Evolutionary conservation across 768 basidiomycete species (phyloP).

Genomic region (Tremella yokohamensis): DNA sequence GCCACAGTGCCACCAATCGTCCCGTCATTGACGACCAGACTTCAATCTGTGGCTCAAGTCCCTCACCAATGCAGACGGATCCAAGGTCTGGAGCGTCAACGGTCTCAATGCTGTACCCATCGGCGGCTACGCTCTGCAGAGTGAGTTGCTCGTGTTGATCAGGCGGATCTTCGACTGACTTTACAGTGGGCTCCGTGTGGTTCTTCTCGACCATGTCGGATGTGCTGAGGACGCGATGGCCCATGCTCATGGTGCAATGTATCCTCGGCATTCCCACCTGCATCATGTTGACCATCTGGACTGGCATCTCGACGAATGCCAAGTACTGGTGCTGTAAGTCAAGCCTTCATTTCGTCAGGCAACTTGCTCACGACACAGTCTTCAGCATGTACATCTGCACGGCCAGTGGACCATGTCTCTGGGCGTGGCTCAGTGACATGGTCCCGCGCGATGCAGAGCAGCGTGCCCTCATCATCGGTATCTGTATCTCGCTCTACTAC

Average conservation of each 20-base stretch:
- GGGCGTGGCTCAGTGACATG: conserved; percentile 46
- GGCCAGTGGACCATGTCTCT: conserved; percentile 41
- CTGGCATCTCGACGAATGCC: conserved; percentile 30
- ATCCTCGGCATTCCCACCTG: conserved; percentile 34
- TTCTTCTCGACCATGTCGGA: conserved; percentile 34
- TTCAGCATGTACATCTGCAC: conserved; percentile 36
- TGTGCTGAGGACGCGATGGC: conserved; percentile 39
- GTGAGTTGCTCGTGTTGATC: background rate
- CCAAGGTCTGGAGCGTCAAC: conserved; percentile 10
- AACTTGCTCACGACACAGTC: conserved; percentile 19
- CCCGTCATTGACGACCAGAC: conserved; percentile 16
- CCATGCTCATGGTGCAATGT: conserved; percentile 31
- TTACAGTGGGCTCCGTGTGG: conserved; percentile 37
- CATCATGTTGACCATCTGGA: conserved; percentile 47
- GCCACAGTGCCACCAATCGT: background rate
- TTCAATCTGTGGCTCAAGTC: conserved; percentile 44
- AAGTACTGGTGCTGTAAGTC: conserved; percentile 43
- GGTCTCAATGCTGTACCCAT: conserved; percentile 20
- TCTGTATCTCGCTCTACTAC: conserved; percentile 42
- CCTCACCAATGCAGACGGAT: conserved; percentile 19
- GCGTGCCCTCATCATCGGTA: conserved; percentile 42
- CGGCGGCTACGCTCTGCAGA: conserved; percentile 10
- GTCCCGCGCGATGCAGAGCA: conserved; percentile 44
- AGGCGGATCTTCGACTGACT: background rate
- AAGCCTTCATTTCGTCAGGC: background rate